Percentiles rank a stretch among this genome's conserved stretches.
These are phyloP conservation scores for Tritrichomonas foetus DNA, from an alignment of 208 protist species.

Conservation along the genomic window DNA sequence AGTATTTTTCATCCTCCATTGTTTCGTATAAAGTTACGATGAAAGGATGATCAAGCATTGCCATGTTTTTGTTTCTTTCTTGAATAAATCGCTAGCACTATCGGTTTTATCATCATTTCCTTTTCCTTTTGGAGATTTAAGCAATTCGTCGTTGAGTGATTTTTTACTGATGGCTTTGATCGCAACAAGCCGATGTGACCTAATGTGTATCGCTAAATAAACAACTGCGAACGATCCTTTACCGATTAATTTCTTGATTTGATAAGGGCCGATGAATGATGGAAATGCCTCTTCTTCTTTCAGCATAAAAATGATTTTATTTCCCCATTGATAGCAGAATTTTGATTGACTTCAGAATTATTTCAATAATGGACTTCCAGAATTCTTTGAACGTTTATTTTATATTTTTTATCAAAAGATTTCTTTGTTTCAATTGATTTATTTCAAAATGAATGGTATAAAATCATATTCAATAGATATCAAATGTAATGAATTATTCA, in stretches of 20 bases:
- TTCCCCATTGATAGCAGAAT: too few species aligned
- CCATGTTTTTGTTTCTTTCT: conserved; percentile 60
- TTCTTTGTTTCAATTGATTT: too few species aligned
- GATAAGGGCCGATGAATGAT: not conserved
- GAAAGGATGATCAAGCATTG: conserved; percentile 4
- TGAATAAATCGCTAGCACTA: conserved; percentile 71
- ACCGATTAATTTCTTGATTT: not conserved
- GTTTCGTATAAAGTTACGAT: not conserved
- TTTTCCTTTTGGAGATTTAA: conserved; percentile 53
- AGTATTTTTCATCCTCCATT: conserved; percentile 1
- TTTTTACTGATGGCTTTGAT: conserved; percentile 16
- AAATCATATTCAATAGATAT: too few species aligned
- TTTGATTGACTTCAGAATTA: too few species aligned
- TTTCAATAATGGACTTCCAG: too few species aligned
- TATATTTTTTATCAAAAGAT: too few species aligned
- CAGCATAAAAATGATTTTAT: too few species aligned
- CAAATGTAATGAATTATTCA: too few species aligned
- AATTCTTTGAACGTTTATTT: too few species aligned
- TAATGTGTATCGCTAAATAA: not conserved
- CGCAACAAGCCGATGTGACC: not conserved
- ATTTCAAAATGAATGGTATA: too few species aligned
- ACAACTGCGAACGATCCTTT: not conserved
- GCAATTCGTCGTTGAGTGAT: not conserved
- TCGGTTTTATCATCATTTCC: conserved; percentile 65
- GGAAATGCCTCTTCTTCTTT: not conserved